Base-by-base conservation (phyloP, 257 asterid genomes). In the Thymus mandschuricus region DNA sequence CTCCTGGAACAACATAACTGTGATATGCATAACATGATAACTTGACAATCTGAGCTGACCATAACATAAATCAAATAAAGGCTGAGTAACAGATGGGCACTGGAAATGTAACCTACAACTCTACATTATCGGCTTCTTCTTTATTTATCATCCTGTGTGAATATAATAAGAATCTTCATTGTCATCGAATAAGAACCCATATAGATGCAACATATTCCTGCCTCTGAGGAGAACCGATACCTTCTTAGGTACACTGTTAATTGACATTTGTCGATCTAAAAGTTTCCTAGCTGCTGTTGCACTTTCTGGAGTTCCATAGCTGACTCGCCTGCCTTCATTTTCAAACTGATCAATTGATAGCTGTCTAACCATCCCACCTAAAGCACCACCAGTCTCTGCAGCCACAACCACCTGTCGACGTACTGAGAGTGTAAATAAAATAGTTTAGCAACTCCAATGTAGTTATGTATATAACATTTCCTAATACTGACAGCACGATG, bases 271-370 rank as follows among this genome's bases (percentile, higher is more conserved):
- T 51, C 98, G 86, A 81, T 92, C 97, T 78, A 92, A 84, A 52
- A 92, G 93, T 82, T 88, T 92, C 80, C 97, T 90, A 49, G 98
- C 98, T 12, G 97, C 98, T 75, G 96, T 88, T 65, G 98, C 97
- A 88, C 81, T 92, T 81, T 92, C 98, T 55, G 98, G 98, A 62
- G 97, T 90, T 71, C 98, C 98, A 70, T 92, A 90, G 76, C 98
- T 85, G 69, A 92, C 97, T 44, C 88, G 82, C 76, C 96, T 84
- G 80, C 92, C 92, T 81, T 86, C 92, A 70, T 88, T 88, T 81
- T 88, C 96, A 73, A 88, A 88, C 75, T 88, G 96, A 76, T 88
- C 96, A 41, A 88, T 88, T 44, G 92, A 88, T 65, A 88, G 86
- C 70, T 88, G 92, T 68, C 96, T 82, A 77, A 88, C 96, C 96